Conservation (phyloP, 1,139 yeast species). For the Saccharomyces pastorianus region DNA sequence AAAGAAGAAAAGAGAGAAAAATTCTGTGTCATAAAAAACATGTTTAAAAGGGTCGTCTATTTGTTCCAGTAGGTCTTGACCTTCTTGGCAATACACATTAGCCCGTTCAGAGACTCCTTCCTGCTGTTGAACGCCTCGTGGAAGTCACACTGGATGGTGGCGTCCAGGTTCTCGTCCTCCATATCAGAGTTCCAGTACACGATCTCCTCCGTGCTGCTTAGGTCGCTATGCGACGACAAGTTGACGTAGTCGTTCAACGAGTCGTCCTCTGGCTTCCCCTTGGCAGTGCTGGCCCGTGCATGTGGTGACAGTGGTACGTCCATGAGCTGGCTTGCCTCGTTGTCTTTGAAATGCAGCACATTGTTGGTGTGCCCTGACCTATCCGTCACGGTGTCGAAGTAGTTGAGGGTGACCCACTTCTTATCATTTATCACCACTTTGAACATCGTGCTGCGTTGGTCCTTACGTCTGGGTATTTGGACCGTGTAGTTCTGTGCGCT, state of each 20-base stretch:
- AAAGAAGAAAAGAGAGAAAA: background rate
- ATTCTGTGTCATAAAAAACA: background rate
- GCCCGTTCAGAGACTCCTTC: background rate
- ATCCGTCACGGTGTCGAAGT: constrained; percentile 13
- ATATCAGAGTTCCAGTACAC: constrained; percentile 2
- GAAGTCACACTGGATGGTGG: background rate
- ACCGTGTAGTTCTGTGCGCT: constrained; percentile 5
- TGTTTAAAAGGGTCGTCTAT: background rate
- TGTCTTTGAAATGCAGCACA: constrained; percentile 6
- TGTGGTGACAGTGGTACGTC: background rate
- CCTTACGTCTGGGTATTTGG: constrained; percentile 8
- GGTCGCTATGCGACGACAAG: constrained; percentile 15
- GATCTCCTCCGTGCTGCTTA: constrained; percentile 17
- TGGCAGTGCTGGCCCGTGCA: background rate
- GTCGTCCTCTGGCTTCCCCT: background rate
- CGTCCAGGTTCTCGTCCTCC: constrained; percentile 2
- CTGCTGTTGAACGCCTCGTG: background rate
- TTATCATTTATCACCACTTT: constrained; percentile 14
- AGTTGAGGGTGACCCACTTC: constrained; percentile 13
- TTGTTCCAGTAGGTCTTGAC: constrained; percentile 1
- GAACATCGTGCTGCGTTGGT: constrained; percentile 8
- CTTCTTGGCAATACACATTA: background rate
- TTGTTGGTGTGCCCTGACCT: constrained; percentile 14
- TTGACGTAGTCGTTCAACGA: constrained; percentile 13
- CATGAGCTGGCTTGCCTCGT: background rate